Evolutionary conservation across 805 yeast genomes (phyloP).

Genomic region (Candida jianshihensis): DNA sequence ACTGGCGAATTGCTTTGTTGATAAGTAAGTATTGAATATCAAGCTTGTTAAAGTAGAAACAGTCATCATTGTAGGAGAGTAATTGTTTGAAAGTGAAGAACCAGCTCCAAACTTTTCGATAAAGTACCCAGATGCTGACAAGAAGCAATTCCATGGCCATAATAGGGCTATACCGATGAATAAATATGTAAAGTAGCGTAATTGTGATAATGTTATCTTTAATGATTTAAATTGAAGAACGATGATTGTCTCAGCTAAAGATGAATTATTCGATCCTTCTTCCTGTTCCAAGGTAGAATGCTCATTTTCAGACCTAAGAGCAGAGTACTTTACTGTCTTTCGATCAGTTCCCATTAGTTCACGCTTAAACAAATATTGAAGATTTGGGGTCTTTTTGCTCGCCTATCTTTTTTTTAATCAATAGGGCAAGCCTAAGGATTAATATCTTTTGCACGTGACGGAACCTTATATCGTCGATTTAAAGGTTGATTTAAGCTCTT

Average conservation of each 20-base stretch:
- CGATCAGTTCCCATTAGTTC: too few species aligned
- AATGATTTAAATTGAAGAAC: conserved; percentile 9
- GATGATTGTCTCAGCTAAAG: background rate
- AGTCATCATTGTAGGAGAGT: conserved; percentile 84
- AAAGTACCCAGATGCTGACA: conserved; percentile 82
- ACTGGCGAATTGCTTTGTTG: conserved; percentile 57
- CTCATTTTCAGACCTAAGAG: background rate
- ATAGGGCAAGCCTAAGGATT: too few species aligned
- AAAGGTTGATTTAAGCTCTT: too few species aligned
- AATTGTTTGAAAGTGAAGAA: conserved; percentile 46
- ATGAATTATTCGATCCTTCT: background rate
- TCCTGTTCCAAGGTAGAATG: background rate
- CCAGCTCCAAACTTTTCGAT: conserved; percentile 41
- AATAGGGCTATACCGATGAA: conserved; percentile 70
- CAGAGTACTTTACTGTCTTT: too few species aligned
- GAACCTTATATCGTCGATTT: too few species aligned
- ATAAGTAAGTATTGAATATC: conserved; percentile 48
- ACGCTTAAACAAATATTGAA: too few species aligned
- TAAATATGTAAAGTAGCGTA: conserved; percentile 50
- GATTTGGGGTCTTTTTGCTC: too few species aligned
- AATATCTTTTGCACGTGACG: too few species aligned
- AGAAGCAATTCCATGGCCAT: conserved; percentile 96
- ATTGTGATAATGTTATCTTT: background rate
- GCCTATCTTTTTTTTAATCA: too few species aligned
- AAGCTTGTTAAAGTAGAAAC: conserved; percentile 69